Conservation (phyloP, 495 filamentous ascomycete species). For the Aspergillus incahuasiensis region DNA sequence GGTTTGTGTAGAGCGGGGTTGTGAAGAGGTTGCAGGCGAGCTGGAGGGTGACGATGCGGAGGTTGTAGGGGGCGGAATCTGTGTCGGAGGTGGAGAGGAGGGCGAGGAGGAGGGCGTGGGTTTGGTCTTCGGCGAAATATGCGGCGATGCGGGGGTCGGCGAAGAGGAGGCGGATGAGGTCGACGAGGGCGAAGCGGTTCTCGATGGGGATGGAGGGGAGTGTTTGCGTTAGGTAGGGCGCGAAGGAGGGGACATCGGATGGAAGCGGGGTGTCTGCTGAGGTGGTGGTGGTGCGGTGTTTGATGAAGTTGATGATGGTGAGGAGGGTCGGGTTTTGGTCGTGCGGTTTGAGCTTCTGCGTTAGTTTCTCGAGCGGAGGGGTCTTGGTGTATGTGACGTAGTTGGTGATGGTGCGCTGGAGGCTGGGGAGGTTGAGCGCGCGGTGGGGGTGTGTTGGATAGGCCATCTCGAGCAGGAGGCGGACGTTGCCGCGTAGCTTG, state of each 20-base stretch:
- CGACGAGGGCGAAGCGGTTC: slow-evolving; percentile 72
- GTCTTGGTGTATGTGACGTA: slow-evolving; percentile 72
- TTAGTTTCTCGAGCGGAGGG: slow-evolving; percentile 79
- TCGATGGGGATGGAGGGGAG: slow-evolving; percentile 27
- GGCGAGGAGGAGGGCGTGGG: slow-evolving; percentile 57
- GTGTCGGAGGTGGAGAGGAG: slow-evolving; percentile 55
- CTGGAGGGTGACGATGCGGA: slow-evolving; percentile 74
- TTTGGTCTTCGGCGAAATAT: slow-evolving; percentile 73
- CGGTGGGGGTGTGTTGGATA: slow-evolving; percentile 74
- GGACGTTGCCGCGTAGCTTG: slow-evolving; percentile 66
- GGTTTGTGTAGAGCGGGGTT: slow-evolving; percentile 45
- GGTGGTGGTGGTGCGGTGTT: slow-evolving; percentile 25
- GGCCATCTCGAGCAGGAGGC: slow-evolving; percentile 69
- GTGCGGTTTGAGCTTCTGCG: slow-evolving; percentile 62
- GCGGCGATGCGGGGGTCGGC: slow-evolving; percentile 80
- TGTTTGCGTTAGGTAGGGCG: slow-evolving; percentile 27
- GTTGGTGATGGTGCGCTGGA: slow-evolving; percentile 57
- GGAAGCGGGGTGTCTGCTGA: slow-evolving; percentile 48
- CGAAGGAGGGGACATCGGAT: slow-evolving; percentile 42
- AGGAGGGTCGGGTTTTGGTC: slow-evolving; percentile 50
- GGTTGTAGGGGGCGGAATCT: slow-evolving; percentile 60
- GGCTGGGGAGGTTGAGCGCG: slow-evolving; percentile 60
- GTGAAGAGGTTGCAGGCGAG: slow-evolving; percentile 60
- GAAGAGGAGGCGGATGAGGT: slow-evolving; percentile 72
- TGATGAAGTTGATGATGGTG: slow-evolving; percentile 62